Evolutionary conservation across 75 land plant genomes (phyloP).

Genomic region (Isoetes taiwanensis): DNA sequence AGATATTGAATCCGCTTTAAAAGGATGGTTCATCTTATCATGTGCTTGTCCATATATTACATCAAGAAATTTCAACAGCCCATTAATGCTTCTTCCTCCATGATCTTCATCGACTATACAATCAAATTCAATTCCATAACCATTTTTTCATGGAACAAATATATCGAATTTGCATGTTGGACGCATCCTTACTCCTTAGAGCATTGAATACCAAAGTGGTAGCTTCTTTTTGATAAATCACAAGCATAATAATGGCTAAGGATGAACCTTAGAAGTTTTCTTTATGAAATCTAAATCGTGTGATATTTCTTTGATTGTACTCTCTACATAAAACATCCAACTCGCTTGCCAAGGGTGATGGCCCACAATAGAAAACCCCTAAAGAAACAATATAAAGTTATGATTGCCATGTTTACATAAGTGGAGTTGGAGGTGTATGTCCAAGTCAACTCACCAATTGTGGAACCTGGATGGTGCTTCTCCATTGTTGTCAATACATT

Average conservation of each 20-base stretch:
- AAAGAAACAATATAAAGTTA: neutral
- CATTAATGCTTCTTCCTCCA: too few relatives aligned
- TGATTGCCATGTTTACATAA: slow-evolving; percentile 20
- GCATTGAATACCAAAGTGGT: too few relatives aligned
- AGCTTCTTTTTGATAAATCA: too few relatives aligned
- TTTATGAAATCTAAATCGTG: slow-evolving; percentile 44
- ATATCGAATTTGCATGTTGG: too few relatives aligned
- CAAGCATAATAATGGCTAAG: slow-evolving; percentile 12
- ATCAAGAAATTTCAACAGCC: too few relatives aligned
- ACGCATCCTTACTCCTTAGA: too few relatives aligned
- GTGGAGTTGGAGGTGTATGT: slow-evolving; percentile 13
- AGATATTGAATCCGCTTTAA: too few relatives aligned
- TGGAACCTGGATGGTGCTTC: slow-evolving; percentile 14
- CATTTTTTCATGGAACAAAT: too few relatives aligned
- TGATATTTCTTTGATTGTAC: slow-evolving; percentile 26
- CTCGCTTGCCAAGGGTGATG: slow-evolving; percentile 32
- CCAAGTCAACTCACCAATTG: slow-evolving; percentile 24
- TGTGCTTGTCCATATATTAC: too few relatives aligned
- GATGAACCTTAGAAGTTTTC: slow-evolving; percentile 42
- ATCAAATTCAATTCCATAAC: too few relatives aligned
- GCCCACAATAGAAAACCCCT: slow-evolving; percentile 79
- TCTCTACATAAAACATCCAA: slow-evolving; percentile 34
- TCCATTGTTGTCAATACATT: slow-evolving; percentile 38
- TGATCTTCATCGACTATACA: too few relatives aligned
- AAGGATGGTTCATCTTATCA: too few relatives aligned